A percentile compares a stretch with the other conserved stretches of the same genome.
phyloP scores from a whole-genome alignment of 2,329 filamentous ascomycete genomes.

The Aotearoamyces nothofagi region DNA sequence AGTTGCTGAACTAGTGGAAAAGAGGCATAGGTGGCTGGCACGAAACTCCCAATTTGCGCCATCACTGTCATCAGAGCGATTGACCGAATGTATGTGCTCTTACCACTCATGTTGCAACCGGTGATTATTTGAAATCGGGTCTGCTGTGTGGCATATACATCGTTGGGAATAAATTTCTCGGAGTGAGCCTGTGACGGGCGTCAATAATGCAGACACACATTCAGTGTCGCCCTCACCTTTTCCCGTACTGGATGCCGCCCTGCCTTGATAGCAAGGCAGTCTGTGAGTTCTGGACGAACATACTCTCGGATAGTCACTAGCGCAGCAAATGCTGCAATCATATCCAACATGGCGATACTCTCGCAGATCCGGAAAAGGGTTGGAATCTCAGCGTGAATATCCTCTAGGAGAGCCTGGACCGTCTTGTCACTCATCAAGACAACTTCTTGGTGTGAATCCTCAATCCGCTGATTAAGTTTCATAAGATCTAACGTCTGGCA shows the following conservation, averaged over 20 bases:
- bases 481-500: slow-evolving; percentile 78
- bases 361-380: slow-evolving; percentile 74
- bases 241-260: slow-evolving; percentile 57
- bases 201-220: background rate
- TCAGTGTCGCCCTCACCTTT: slow-evolving; percentile 27
- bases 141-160: slow-evolving; percentile 70
- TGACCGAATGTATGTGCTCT: slow-evolving; percentile 85
- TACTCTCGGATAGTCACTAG: slow-evolving; percentile 50
- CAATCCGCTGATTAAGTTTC: slow-evolving; percentile 65
- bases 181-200: slow-evolving; percentile 35
- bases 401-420: slow-evolving; percentile 53
- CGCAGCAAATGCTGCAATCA: slow-evolving; percentile 66
- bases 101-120: slow-evolving; percentile 96
- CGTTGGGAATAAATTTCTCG: slow-evolving; percentile 68
- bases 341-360: slow-evolving; percentile 73
- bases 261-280: slow-evolving; percentile 48
- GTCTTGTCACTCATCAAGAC: slow-evolving; percentile 68
- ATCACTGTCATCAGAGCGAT: slow-evolving; percentile 78
- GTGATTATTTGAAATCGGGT: slow-evolving; percentile 86
- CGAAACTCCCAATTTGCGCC: slow-evolving; percentile 85
- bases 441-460: slow-evolving; percentile 71
- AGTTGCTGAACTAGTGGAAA: slow-evolving; percentile 71
- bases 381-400: slow-evolving; percentile 58
- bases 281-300: slow-evolving; percentile 43
- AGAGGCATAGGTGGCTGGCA: slow-evolving; percentile 71